Conservation (phyloP, 805 yeast species). For the Myxozyma kluyveri region DNA sequence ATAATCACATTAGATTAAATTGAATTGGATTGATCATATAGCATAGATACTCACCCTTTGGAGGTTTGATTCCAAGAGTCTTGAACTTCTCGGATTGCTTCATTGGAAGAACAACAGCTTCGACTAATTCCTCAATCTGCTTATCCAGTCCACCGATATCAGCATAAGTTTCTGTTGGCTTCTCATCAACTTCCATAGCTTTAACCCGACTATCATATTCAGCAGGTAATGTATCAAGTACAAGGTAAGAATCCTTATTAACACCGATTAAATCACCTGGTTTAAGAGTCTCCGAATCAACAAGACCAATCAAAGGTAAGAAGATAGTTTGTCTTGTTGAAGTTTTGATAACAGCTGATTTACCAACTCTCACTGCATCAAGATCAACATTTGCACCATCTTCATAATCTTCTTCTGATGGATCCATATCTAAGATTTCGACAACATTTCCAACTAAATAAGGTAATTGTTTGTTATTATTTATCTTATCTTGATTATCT, state of each 20-base stretch:
- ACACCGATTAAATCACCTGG: slow-evolving; percentile 99
- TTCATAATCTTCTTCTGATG: slow-evolving; percentile 68
- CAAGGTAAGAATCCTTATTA: slow-evolving; percentile 90
- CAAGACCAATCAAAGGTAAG: slow-evolving; percentile 91
- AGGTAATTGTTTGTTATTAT: slow-evolving; percentile 92
- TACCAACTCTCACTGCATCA: slow-evolving; percentile 86
- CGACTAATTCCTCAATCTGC: slow-evolving; percentile 96
- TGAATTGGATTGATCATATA: neutral
- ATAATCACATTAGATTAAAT: neutral
- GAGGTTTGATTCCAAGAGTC: slow-evolving; percentile 91
- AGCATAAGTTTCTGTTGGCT: slow-evolving; percentile 94
- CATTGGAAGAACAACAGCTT: slow-evolving; percentile 98
- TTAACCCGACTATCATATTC: slow-evolving; percentile 97
- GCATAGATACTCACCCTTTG: slow-evolving; percentile 61
- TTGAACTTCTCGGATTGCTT: slow-evolving; percentile 96
- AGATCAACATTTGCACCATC: slow-evolving; percentile 95
- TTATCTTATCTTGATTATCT: slow-evolving; percentile 93
- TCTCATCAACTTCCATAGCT: slow-evolving; percentile 99
- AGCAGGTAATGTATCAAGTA: slow-evolving; percentile 90
- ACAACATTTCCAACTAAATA: slow-evolving; percentile 95
- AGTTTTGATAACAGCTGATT: slow-evolving; percentile 97
- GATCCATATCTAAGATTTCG: slow-evolving; percentile 83
- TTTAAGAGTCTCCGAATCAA: slow-evolving; percentile 82
- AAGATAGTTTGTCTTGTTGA: slow-evolving; percentile 97
- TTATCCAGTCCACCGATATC: slow-evolving; percentile 98